Evolutionary conservation across 106 monocot species (phyloP), one percentile per base, ranked within the genome.

Genomic region (Acorus gramineus): DNA sequence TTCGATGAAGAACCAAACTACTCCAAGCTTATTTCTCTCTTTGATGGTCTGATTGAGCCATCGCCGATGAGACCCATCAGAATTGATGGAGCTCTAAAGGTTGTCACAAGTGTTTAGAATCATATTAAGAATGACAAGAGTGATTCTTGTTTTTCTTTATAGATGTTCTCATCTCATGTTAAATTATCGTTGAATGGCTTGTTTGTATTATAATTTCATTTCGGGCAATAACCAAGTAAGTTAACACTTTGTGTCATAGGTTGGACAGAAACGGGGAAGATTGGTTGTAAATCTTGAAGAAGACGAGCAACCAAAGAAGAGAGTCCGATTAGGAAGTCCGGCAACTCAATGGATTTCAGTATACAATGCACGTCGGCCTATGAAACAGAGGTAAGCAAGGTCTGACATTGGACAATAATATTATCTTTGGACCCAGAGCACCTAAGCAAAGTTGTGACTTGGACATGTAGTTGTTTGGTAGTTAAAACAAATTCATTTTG

Each of bases 341-440:
- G 95, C 95, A 55, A 90, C 85, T 11, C 95, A 96, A 68, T 96
- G 95, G 95, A 87, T 96, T 66, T 90, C 95, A 63, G 90, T 96
- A 68, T 96, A 96, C 63, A 96, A 96, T 77, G 90, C 90, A 61
- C 80, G 90, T 59, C 71, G 80, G 53, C 87, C 90, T 8, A 96
- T 96, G 95, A 96, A 96, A 61, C 95, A 96, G 72, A 96, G 95
- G 95, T 95, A 79, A 65, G 11, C n/a, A n/a, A n/a, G n/a, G n/a
- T n/a, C n/a, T n/a, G n/a, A n/a, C n/a, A n/a, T n/a, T n/a, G n/a
- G n/a, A n/a, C n/a, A n/a, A n/a, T n/a, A n/a, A n/a, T n/a, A n/a
- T n/a, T n/a, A n/a, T n/a, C n/a, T n/a, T n/a, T n/a, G n/a, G n/a
- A n/a, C n/a, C n/a, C n/a, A n/a, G n/a, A n/a, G n/a, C n/a, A n/a